Base-by-base conservation (phyloP, 2,329 filamentous ascomycete species). In the Purpureocillium lavendulum region DNA sequence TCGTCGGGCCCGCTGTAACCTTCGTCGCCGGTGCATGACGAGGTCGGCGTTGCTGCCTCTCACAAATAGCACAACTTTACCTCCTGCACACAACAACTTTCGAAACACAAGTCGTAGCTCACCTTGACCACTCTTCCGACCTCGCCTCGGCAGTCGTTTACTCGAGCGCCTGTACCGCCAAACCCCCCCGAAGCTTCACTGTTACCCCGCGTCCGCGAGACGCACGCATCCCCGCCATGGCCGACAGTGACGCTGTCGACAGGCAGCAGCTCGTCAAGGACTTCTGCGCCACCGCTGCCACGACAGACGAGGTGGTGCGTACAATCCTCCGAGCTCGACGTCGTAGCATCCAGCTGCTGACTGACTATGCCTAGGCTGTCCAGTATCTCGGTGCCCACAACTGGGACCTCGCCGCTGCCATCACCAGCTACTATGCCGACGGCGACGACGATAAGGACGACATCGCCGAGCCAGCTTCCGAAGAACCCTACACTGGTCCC, bases 341-440 rank as follows among this genome's bases (percentile, higher is more conserved):
- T 30, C 29, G 4, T 7, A 12, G 7, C n/a, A 12, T 12, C 5
- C 3, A 34, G 28, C 4, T 18, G 14, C 21, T 26, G 5, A 44
- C 14, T 30, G 4, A 4, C 30, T 3, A 18, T 31, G 33, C 35
- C 40, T 10, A 88, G 83, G 84, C 84, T 35, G 69, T 69, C 40
- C 70, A 81, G 44, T 84, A 84, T 49, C 76, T 90, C 7, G 66
- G 69, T 16, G 71, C 73, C 29, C 32, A 43, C 33, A 26, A 40
- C 12, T 43, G 41, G 41, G 36, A 40, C 17, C 24, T 30, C 10
- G 16, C 24, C 9, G 15, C 38, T 4, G 82, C 82, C 13, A 71
- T 75, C 39, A 70, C 75, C 24, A 71, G 77, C 37, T 84, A 72
- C 63, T 86, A 77, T 54, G 67, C 70, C 44, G 69, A 76, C 41